Evolutionary conservation across 148 eudicot genomes (phyloP), one percentile per base, ranked within the genome.

Genomic region (Linanthus parryae): DNA sequence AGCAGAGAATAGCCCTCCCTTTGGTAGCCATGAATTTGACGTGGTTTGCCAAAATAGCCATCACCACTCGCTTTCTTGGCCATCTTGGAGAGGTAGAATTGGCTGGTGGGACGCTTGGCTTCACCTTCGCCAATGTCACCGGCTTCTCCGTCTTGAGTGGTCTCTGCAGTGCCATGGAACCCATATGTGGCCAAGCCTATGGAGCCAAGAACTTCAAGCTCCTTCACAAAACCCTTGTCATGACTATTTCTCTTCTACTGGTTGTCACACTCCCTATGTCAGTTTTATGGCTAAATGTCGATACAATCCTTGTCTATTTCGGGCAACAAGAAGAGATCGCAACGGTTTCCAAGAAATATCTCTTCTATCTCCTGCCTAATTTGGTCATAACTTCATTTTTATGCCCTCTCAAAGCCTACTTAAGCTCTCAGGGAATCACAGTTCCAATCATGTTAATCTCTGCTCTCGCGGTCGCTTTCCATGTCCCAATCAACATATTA

Each of bases 161-260:
- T 2, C 71, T 90, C 13, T 76, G 72, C 48, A 82, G 77, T 13
- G 95, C 91, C 50, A 82, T 90, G 95, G 95, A 90, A 21, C 95
- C 91, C 20, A 78, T 85, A 19, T 85, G 97, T 66, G 97, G 97
- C 9, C 97, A 85, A 22, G 97, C 97, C 13, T 72, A 64, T 58
- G 97, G 95, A 10, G 97, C 95, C 27, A 78, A 71, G 44, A 90
- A 90, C 60, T 85, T 67, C 44, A 85, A 63, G 48, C 88, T 85
- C 44, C 73, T 89, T 13, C 91, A 80, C 43, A 85, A 82, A 67
- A 82, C 91, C 38, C 85, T 90, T 31, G 47, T 82, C 21, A 90
- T 85, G 95, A 59, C 88, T 16, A 73, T 65, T 9, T 34, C 62
- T 15, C 48, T 90, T 49, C 61, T 90, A 7, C 79, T 90, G 5